Percentiles rank a stretch among this genome's conserved stretches.
Evolutionary conservation across 805 yeast species (phyloP).

Genomic region (Ogataea populi-albae): DNA sequence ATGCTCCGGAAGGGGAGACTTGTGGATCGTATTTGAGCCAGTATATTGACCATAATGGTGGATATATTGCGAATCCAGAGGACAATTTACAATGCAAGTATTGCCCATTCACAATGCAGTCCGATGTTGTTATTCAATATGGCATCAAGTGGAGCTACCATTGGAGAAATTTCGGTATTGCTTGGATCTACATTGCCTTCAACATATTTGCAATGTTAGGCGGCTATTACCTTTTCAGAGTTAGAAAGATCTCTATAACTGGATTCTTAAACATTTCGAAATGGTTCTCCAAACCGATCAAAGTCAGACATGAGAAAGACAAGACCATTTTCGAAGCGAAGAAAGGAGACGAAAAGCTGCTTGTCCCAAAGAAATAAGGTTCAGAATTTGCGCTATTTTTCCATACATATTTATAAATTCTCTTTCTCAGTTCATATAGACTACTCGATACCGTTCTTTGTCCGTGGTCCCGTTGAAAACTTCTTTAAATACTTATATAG

Average conservation of each 20-base stretch:
- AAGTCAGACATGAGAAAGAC: conserved; percentile 45
- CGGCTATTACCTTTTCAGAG: conserved; percentile 37
- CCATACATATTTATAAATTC: conserved; percentile 1
- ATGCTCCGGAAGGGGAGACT: conserved; percentile 64
- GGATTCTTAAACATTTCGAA: conserved; percentile 34
- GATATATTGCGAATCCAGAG: conserved; percentile 54
- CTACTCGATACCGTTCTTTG: too few species aligned
- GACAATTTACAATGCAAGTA: conserved; percentile 48
- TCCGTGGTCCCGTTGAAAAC: too few species aligned
- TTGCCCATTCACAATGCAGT: conserved; percentile 44
- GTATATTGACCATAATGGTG: conserved; percentile 44
- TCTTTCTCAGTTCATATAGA: not conserved
- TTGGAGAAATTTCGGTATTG: conserved; percentile 69
- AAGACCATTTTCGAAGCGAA: conserved; percentile 40
- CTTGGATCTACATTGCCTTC: conserved; percentile 54
- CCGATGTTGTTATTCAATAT: conserved; percentile 42
- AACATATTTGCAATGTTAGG: conserved; percentile 43
- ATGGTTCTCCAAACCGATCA: conserved; percentile 41
- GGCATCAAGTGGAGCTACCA: conserved; percentile 44
- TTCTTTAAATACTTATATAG: too few species aligned
- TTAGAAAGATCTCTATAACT: conserved; percentile 34
- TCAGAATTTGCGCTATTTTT: not conserved
- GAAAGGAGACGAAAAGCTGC: conserved; percentile 38
- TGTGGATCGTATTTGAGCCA: conserved; percentile 52
- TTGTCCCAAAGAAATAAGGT: conserved; percentile 22